Evolutionary conservation across 305 asterid genomes (phyloP), one percentile per base, ranked within the genome.

Genomic region (Solanum hybrid): DNA sequence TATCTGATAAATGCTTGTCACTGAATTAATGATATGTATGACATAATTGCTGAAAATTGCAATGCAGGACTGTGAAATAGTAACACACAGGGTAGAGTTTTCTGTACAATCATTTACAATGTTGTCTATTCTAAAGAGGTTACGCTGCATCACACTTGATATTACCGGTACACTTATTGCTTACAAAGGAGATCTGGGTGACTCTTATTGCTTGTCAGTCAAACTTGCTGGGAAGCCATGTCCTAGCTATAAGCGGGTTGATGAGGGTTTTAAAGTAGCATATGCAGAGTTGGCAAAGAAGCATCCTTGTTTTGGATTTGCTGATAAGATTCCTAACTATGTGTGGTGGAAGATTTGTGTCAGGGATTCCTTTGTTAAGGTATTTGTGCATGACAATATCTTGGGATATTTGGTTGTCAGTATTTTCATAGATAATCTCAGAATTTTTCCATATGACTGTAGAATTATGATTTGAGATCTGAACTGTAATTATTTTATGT

Each of bases 141-240:
- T 97, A 86, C 96, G 98, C 7, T 92, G 97, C 90, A 89, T 97
- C 91, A 97, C 98, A 2, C 93, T 97, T 90, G 99, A 95, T 93
- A 99, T 97, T 89, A 97, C 99, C 4, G 99, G 99, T 73, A 97
- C 99, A 6, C 94, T 97, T 89, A 91, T 97, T 76, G 99, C 99
- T 88, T 97, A 96, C 93, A 97, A 97, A 92, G 99, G 99, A 89
- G 96, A 97, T 91, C 99, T 97, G 60, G 99, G 99, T 14, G 99
- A 97, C 93, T 97, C 96, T 93, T 97, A 97, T 90, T 97, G 99
- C 93, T 95, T 97, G 98, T 98, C 99, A 88, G 99, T 99, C 90
- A 96, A 97, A 91, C 92, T 99, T 22, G 92, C 91, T 82, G 99
- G 99, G 82, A 96, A 94, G 90, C 98, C 95, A 45, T 97, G 98